Evolutionary conservation across 257 asterid species (phyloP).

Genomic region (Solanum phureja): DNA sequence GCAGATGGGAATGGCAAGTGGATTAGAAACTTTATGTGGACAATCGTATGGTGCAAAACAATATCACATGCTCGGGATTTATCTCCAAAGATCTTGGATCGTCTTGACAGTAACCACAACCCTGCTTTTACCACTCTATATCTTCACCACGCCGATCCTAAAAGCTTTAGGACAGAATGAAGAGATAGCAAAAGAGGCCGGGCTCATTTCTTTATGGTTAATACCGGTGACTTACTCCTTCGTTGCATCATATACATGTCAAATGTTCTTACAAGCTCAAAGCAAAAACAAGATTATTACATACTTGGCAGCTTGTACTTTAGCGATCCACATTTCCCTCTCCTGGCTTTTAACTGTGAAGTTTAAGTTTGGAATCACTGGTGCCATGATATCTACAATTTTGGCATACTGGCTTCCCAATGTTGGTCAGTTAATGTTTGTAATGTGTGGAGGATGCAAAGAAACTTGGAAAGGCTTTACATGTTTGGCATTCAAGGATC

Average conservation of each 20-base stretch:
- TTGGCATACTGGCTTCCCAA: constrained; percentile 76
- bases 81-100: constrained; percentile 78
- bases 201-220: constrained; percentile 40
- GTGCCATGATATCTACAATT: constrained; percentile 53
- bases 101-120: constrained; percentile 27
- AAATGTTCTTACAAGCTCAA: constrained; percentile 72
- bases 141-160: constrained; percentile 45
- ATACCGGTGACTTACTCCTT: constrained; percentile 50
- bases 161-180: constrained; percentile 59
- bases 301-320: constrained; percentile 39
- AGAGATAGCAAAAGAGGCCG: constrained; percentile 33
- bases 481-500: constrained; percentile 48
- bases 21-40: constrained; percentile 69
- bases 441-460: constrained; percentile 48
- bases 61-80: constrained; percentile 69
- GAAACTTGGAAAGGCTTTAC: constrained; percentile 76
- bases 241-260: constrained; percentile 50
- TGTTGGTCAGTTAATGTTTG: constrained; percentile 39
- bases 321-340: constrained; percentile 38
- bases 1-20: constrained; percentile 81
- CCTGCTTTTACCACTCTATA: constrained; percentile 31
- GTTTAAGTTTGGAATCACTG: constrained; percentile 38
- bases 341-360: constrained; percentile 59
- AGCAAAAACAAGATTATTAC: constrained; percentile 69
- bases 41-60: constrained; percentile 84